phyloP scores from a whole-genome alignment of 805 yeast species.

The Saccharomyces eubayanus region DNA sequence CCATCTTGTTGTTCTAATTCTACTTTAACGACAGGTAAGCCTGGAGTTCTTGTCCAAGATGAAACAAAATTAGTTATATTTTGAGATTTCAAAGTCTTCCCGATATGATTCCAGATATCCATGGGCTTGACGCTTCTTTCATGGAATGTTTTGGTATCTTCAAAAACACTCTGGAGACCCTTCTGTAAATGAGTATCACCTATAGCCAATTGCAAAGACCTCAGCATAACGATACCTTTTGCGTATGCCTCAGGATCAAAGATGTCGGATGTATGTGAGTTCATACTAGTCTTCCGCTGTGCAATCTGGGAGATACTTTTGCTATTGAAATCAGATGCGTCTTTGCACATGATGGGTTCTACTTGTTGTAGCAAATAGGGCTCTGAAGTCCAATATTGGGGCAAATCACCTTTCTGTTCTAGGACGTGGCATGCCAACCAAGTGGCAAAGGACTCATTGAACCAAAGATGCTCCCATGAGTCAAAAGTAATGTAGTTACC shows the following conservation, averaged over 20 bases:
- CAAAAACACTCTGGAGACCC: conserved; percentile 13
- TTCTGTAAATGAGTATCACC: conserved; percentile 17
- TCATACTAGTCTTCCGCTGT: conserved; percentile 3
- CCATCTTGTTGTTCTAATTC: conserved; percentile 14
- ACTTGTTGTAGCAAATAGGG: conserved; percentile 19
- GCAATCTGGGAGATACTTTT: conserved; percentile 14
- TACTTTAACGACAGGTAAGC: conserved; percentile 47
- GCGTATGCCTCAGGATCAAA: conserved; percentile 27
- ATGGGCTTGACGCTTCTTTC: conserved; percentile 22
- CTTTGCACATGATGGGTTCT: conserved; percentile 10
- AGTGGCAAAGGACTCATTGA: conserved; percentile 74
- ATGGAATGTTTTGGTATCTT: conserved; percentile 11
- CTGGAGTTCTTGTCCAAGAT: conserved; percentile 55
- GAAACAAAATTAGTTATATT: conserved; percentile 26
- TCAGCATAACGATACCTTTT: conserved; percentile 27
- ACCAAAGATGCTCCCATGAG: conserved; percentile 62
- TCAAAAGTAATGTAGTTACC: conserved; percentile 63
- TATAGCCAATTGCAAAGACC: conserved; percentile 21
- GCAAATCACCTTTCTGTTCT: conserved; percentile 15
- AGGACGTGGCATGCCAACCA: conserved; percentile 51
- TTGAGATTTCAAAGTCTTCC: conserved; percentile 17
- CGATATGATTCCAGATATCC: conserved; percentile 23
- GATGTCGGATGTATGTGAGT: conserved; percentile 19
- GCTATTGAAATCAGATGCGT: conserved; percentile 7
- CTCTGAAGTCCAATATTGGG: conserved; percentile 18